Conservation (phyloP, 257 asterid genomes). For the Echites panduratus region DNA sequence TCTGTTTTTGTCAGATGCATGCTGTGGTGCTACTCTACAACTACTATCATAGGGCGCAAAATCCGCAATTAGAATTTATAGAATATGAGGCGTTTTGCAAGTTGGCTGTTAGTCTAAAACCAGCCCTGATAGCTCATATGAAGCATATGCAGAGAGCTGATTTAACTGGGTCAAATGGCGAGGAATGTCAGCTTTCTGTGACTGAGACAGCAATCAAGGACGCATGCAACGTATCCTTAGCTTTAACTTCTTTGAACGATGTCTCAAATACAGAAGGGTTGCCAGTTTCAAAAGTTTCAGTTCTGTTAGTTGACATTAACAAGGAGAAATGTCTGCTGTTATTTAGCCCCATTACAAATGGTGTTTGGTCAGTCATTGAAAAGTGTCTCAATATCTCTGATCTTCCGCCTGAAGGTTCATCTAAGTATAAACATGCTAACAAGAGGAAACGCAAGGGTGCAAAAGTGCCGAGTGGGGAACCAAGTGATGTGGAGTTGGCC, state of each 20-base stretch:
- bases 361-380: conserved; percentile 66
- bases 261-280: conserved; percentile 31
- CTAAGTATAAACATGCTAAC: conserved; percentile 12
- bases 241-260: conserved; percentile 41
- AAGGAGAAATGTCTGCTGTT: conserved; percentile 44
- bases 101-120: conserved; percentile 39
- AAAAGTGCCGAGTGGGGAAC: conserved; percentile 15
- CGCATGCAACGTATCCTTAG: conserved; percentile 49
- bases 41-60: conserved; percentile 61
- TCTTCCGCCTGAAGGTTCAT: conserved; percentile 9
- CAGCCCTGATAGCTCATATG: conserved; percentile 43
- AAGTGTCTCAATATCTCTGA: conserved; percentile 23
- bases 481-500: conserved; percentile 17
- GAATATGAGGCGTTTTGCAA: conserved; percentile 42
- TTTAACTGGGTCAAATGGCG: conserved; percentile 13
- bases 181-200: conserved; percentile 37
- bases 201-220: conserved; percentile 52
- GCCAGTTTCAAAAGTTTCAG: conserved; percentile 52
- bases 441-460: conserved; percentile 33
- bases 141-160: conserved; percentile 14
- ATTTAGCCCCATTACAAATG: conserved; percentile 39
- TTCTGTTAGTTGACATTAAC: conserved; percentile 45
- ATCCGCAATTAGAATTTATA: conserved; percentile 29
- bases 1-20: conserved; percentile 45
- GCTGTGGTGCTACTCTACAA: conserved; percentile 83